Conservation (phyloP, 371 early-diverging fungal genomes). For the Blastocladiella emersonii region DNA sequence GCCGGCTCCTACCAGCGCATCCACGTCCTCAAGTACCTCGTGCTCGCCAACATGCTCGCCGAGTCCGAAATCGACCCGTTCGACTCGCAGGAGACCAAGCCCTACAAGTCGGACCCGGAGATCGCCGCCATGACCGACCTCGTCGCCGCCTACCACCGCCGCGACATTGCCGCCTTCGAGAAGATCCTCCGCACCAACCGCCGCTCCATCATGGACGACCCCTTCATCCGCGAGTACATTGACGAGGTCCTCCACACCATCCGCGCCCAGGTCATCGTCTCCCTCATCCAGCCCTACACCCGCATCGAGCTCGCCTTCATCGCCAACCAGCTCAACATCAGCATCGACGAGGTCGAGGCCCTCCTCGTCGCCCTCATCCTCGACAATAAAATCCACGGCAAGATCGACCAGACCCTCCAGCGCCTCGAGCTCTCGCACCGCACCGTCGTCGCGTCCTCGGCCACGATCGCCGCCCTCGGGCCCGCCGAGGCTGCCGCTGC, state of each 20-base stretch:
- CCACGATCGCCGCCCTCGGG: no score
- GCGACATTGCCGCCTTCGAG: constrained; percentile 76
- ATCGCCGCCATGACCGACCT: constrained; percentile 84
- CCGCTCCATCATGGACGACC: constrained; percentile 67
- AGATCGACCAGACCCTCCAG: constrained; percentile 67
- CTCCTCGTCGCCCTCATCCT: constrained; percentile 69
- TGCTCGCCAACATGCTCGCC: constrained; percentile 86
- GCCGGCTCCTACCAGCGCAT: constrained; percentile 86
- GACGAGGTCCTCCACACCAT: constrained; percentile 79
- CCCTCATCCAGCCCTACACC: constrained; percentile 79
- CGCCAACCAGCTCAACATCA: constrained; percentile 64
- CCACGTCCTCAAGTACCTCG: constrained; percentile 82
- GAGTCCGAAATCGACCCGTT: constrained; percentile 89
- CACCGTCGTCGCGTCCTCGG: no score
- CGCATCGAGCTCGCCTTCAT: constrained; percentile 65
- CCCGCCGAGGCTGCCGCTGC: no score
- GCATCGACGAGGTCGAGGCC: constrained; percentile 62
- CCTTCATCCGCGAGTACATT: constrained; percentile 76
- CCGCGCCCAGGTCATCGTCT: constrained; percentile 71
- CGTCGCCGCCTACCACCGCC: constrained; percentile 75
- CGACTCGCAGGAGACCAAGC: constrained; percentile 91
- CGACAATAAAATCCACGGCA: constrained; percentile 65
- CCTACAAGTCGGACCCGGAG: constrained; percentile 79
- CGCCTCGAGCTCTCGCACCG: constrained; percentile 11
- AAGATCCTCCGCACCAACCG: constrained; percentile 57